Conservation (phyloP, 1,284 basidiomycete species). For the Cronartium quercuum region DNA sequence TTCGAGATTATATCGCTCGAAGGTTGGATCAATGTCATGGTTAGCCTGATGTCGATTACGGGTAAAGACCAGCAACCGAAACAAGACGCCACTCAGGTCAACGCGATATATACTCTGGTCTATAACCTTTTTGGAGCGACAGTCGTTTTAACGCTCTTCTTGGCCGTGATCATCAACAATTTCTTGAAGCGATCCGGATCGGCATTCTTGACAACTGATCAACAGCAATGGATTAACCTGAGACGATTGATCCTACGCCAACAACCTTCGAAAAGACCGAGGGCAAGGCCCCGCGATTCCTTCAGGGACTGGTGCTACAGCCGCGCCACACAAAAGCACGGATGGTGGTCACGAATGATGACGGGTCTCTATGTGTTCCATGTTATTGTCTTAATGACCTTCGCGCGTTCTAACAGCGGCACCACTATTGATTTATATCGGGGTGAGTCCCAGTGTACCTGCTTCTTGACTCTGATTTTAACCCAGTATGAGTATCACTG, state of each 20-base stretch:
- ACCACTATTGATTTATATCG: conserved; percentile 16
- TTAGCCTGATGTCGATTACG: conserved; percentile 70
- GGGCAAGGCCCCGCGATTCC: conserved; percentile 55
- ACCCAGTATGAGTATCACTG: neutral
- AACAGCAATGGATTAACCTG: conserved; percentile 90
- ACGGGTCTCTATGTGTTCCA: conserved; percentile 77
- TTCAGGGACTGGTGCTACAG: conserved; percentile 85
- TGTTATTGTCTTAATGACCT: conserved; percentile 69
- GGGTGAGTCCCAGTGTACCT: conserved; percentile 55
- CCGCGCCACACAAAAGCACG: conserved; percentile 80
- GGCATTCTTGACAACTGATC: conserved; percentile 76
- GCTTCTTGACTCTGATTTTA: conserved; percentile 44
- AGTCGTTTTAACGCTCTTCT: conserved; percentile 57
- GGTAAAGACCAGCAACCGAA: conserved; percentile 65
- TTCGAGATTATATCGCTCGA: conserved; percentile 94
- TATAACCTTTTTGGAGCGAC: conserved; percentile 89
- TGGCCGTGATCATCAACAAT: conserved; percentile 86
- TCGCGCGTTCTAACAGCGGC: conserved; percentile 15
- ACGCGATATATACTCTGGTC: conserved; percentile 85
- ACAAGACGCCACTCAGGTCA: conserved; percentile 65
- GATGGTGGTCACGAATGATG: conserved; percentile 84
- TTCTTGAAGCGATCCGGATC: conserved; percentile 78
- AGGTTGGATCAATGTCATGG: conserved; percentile 93
- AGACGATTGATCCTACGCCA: conserved; percentile 82
- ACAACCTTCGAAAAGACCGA: conserved; percentile 73